These are phyloP conservation scores for Penicillium rolfsii DNA, from an alignment of 2,329 filamentous ascomycete species.

Conservation along the genomic window DNA sequence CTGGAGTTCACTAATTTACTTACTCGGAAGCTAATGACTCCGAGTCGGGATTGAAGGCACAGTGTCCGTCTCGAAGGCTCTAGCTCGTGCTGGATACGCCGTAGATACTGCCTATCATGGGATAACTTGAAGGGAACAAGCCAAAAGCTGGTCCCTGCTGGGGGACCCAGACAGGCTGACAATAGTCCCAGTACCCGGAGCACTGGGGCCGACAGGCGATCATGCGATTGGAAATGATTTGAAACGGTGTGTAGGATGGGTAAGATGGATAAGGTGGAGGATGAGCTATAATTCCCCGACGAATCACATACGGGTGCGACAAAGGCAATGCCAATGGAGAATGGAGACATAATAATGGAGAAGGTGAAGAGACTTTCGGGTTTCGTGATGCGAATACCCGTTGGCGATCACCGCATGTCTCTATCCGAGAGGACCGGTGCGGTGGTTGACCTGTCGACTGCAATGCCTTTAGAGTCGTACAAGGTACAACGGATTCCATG, in stretches of 20 bases:
- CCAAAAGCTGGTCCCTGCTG: neutral
- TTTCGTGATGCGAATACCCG: slow-evolving; percentile 26
- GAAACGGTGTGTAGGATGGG: neutral
- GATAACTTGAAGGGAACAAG: neutral
- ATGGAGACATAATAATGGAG: neutral
- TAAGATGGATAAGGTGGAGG: neutral
- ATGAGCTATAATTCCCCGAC: slow-evolving; percentile 20
- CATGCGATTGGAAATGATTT: slow-evolving; percentile 17
- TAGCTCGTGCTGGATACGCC: neutral
- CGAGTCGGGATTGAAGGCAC: neutral
- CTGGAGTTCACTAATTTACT: neutral
- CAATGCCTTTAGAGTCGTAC: neutral
- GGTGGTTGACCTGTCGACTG: slow-evolving; percentile 16
- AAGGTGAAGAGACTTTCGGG: neutral
- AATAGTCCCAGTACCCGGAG: slow-evolving; percentile 6
- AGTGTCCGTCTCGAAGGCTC: neutral
- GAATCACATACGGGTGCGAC: slow-evolving; percentile 18
- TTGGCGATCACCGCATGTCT: slow-evolving; percentile 28
- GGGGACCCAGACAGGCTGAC: slow-evolving; percentile 5
- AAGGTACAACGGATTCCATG: neutral
- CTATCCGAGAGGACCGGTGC: slow-evolving; percentile 16
- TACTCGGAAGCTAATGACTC: neutral
- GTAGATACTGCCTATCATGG: neutral
- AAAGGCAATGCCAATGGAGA: neutral
- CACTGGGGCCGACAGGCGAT: slow-evolving; percentile 5